Conservation (phyloP, 768 basidiomycete genomes). For the Erythrobasidium yunnanense region DNA sequence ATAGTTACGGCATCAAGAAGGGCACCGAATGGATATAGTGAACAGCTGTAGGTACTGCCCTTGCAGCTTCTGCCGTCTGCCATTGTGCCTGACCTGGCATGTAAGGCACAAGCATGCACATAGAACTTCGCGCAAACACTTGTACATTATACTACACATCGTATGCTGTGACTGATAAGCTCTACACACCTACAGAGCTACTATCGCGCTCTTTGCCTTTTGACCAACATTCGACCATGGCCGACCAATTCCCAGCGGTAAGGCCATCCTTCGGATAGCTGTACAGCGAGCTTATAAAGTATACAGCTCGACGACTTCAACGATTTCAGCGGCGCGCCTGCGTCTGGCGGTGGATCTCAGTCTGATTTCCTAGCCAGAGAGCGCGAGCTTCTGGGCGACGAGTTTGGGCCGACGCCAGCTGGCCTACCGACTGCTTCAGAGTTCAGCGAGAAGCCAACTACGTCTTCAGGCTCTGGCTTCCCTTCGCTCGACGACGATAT, state of each 20-base stretch:
- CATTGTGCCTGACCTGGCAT: too few relatives aligned
- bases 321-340: slow-evolving; percentile 19
- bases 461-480: slow-evolving; percentile 9
- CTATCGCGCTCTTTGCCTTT: background rate
- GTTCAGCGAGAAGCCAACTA: slow-evolving; percentile 8
- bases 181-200: too few relatives aligned
- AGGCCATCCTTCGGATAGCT: background rate
- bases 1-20: too few relatives aligned
- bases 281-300: background rate
- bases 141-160: too few relatives aligned
- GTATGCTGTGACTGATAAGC: too few relatives aligned
- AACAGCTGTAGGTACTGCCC: too few relatives aligned
- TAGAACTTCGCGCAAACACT: too few relatives aligned
- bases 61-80: too few relatives aligned
- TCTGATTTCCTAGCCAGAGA: slow-evolving; percentile 29
- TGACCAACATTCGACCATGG: background rate
- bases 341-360: background rate
- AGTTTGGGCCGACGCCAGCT: slow-evolving; percentile 27
- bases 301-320: slow-evolving; percentile 26
- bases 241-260: background rate
- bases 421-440: slow-evolving; percentile 3
- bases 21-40: too few relatives aligned
- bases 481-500: slow-evolving; percentile 18
- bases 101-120: too few relatives aligned
- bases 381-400: slow-evolving; percentile 29